Evolutionary conservation across 2,329 filamentous ascomycete species (phyloP).

Genomic region (Penicillium frequentans): DNA sequence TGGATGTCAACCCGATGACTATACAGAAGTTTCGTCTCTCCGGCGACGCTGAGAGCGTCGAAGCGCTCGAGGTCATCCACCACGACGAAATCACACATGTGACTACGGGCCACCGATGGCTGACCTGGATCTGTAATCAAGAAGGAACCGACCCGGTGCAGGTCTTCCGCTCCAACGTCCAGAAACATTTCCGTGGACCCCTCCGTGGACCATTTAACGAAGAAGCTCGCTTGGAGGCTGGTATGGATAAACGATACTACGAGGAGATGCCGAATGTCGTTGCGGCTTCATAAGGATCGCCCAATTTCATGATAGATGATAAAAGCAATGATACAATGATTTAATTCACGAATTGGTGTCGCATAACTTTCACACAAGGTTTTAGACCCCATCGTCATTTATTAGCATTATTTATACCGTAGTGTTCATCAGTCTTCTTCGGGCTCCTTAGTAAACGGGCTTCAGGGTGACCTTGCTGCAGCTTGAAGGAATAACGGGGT

Average conservation of each 20-base stretch:
- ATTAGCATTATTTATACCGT: neutral
- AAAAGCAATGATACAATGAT: slow-evolving; percentile 5
- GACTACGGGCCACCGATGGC: slow-evolving; percentile 50
- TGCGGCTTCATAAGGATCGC: slow-evolving; percentile 7
- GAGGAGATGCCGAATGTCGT: slow-evolving; percentile 24
- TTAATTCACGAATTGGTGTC: neutral
- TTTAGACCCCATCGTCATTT: neutral
- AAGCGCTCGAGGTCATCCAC: slow-evolving; percentile 45
- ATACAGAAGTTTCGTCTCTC: slow-evolving; percentile 49
- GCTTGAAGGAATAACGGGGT: slow-evolving; percentile 27
- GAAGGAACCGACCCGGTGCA: slow-evolving; percentile 48
- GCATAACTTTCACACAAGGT: neutral
- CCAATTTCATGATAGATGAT: slow-evolving; percentile 13
- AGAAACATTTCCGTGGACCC: slow-evolving; percentile 43
- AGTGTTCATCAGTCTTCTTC: neutral
- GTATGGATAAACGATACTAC: slow-evolving; percentile 47
- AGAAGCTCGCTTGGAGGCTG: slow-evolving; percentile 46
- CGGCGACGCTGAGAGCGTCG: slow-evolving; percentile 44
- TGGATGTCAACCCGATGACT: slow-evolving; percentile 50
- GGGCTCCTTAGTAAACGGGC: slow-evolving; percentile 9
- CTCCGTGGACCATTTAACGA: slow-evolving; percentile 49
- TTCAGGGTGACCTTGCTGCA: slow-evolving; percentile 36
- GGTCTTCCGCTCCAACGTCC: slow-evolving; percentile 47
- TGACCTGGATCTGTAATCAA: slow-evolving; percentile 49
- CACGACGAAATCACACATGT: slow-evolving; percentile 53